Conservation (phyloP, 176 grass and related monocot species). For the Thalia dealbata region DNA sequence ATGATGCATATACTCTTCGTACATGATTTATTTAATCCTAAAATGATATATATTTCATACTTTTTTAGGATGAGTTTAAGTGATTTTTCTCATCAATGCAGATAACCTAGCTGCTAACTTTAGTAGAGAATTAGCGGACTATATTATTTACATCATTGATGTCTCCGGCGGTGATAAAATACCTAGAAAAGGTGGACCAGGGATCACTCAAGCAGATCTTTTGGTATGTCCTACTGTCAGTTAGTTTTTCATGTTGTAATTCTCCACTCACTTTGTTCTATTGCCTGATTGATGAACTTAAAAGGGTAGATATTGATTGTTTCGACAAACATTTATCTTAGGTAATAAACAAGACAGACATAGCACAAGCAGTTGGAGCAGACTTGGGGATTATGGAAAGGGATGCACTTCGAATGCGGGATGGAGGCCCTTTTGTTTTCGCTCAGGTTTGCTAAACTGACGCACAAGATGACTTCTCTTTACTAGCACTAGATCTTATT, state of each 20-base stretch:
- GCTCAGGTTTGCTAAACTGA: constrained; percentile 46
- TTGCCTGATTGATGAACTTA: not conserved
- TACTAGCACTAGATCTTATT: not conserved
- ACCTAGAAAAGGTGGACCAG: constrained; percentile 90
- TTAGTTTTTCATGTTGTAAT: not conserved
- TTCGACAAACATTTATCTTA: constrained; percentile 7
- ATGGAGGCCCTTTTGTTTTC: constrained; percentile 89
- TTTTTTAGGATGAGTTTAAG: not conserved
- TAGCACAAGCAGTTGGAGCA: constrained; percentile 72
- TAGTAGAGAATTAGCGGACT: constrained; percentile 93
- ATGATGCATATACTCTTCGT: not conserved
- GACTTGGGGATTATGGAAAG: constrained; percentile 80
- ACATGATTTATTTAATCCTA: not conserved
- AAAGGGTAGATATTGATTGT: not conserved
- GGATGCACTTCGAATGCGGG: constrained; percentile 71
- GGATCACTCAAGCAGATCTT: constrained; percentile 94
- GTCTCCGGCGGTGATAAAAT: constrained; percentile 97
- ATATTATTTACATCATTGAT: constrained; percentile 98
- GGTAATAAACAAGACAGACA: constrained; percentile 98
- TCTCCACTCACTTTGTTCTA: not conserved
- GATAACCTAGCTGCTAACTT: constrained; percentile 99
- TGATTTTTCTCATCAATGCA: constrained; percentile 27
- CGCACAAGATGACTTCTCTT: not conserved
- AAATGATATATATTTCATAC: not conserved
- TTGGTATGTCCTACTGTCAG: constrained; percentile 30